Percentiles rank a stretch among this genome's conserved stretches.
phyloP scores from a whole-genome alignment of 1,284 basidiomycete species.

The Apiotrichum porosum region DNA sequence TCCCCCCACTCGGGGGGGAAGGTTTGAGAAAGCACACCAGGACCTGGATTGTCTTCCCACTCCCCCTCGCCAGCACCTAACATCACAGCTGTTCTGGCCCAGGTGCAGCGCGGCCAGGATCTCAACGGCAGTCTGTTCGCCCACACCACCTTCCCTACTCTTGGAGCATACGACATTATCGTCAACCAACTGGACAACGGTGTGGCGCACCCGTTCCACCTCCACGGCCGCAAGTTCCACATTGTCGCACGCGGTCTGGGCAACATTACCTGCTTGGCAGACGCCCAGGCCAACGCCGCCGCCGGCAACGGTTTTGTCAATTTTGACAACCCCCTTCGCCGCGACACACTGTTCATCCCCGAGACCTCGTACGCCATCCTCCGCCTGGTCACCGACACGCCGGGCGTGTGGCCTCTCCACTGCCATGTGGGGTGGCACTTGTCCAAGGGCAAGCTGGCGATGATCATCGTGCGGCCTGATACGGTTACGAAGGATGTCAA shows the following conservation, averaged over 20 bases:
- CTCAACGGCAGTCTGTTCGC: no score
- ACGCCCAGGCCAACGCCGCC: no score
- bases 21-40: no score
- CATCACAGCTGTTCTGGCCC: no score
- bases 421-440: conserved; percentile 26
- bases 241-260: conserved; percentile 42
- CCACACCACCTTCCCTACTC: conserved; percentile 21
- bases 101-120: no score
- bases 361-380: conserved; percentile 25
- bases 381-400: conserved; percentile 19
- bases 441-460: conserved; percentile 7
- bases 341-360: conserved; percentile 44
- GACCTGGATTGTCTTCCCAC: no score
- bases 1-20: no score
- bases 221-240: conserved; percentile 27
- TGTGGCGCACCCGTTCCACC: conserved; percentile 43
- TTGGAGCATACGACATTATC: not conserved
- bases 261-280: conserved; percentile 11
- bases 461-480: conserved; percentile 20
- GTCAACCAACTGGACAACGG: conserved; percentile 40
- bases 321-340: conserved; percentile 40
- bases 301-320: no score
- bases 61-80: no score
- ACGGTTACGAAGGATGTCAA: conserved; percentile 5
- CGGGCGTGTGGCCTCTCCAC: conserved; percentile 23